Percentiles rank a stretch among this genome's conserved stretches.
phyloP scores from a whole-genome alignment of 495 filamentous ascomycete species.

The Talaromyces proteolyticus region DNA sequence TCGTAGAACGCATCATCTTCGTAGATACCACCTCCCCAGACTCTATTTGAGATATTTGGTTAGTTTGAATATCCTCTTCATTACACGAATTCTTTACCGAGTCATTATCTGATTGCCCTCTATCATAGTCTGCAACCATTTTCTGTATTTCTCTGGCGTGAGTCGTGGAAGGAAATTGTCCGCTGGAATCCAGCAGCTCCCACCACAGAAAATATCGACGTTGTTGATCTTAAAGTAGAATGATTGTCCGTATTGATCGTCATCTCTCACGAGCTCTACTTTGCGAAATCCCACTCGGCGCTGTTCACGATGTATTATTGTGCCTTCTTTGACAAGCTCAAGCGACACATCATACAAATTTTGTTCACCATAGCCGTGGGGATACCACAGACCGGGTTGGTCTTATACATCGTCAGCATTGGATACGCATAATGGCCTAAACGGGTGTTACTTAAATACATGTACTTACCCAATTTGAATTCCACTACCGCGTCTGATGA shows the following conservation, averaged over 20 bases:
- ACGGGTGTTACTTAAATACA: no score
- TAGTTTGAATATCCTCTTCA: not conserved
- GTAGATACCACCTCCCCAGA: conserved; percentile 77
- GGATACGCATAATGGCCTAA: conserved; percentile 17
- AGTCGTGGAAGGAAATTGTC: conserved; percentile 73
- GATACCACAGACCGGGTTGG: conserved; percentile 72
- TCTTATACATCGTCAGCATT: conserved; percentile 47
- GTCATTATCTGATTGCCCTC: conserved; percentile 69
- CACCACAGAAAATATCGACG: conserved; percentile 75
- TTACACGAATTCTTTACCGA: conserved; percentile 31
- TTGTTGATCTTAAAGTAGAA: conserved; percentile 85
- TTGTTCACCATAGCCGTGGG: conserved; percentile 69
- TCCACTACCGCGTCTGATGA: not conserved
- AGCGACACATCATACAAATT: conserved; percentile 63
- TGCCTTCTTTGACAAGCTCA: conserved; percentile 38
- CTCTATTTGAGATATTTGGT: conserved; percentile 33
- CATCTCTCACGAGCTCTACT: conserved; percentile 63
- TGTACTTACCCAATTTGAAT: conserved; percentile 15
- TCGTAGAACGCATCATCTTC: conserved; percentile 69
- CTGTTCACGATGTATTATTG: conserved; percentile 41
- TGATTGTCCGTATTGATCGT: conserved; percentile 62
- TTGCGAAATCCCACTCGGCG: conserved; percentile 70
- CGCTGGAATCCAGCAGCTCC: conserved; percentile 83
- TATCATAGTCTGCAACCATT: conserved; percentile 65
- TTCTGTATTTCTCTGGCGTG: conserved; percentile 55